These are phyloP conservation scores for Neofusicoccum umdonicola DNA, from an alignment of 2,329 filamentous ascomycete genomes.

Conservation along the genomic window DNA sequence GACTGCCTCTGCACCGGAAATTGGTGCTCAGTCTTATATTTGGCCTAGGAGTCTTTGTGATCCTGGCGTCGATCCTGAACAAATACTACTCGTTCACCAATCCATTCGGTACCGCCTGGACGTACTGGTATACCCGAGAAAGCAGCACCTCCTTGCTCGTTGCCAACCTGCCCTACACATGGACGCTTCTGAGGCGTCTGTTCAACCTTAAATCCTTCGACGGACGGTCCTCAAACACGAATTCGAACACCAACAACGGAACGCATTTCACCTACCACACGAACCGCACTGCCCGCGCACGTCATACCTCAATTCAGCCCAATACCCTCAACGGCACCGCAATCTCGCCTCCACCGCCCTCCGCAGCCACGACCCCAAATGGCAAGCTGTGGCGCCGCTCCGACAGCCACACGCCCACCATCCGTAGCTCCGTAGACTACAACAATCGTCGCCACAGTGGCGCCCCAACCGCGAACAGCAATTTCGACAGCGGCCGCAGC, in stretches of 20 bases:
- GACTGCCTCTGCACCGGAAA: conserved; percentile 43
- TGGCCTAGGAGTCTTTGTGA: conserved; percentile 43
- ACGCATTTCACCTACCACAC: conserved; percentile 7
- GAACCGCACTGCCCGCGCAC: conserved; percentile 3
- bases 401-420: conserved; percentile 1
- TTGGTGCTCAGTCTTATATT: conserved; percentile 52
- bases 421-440: neutral
- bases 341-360: neutral
- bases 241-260: neutral
- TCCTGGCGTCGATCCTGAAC: conserved; percentile 50
- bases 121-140: conserved; percentile 53
- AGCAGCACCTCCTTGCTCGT: conserved; percentile 55
- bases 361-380: neutral
- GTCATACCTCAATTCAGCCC: neutral
- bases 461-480: neutral
- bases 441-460: conserved; percentile 1
- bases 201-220: conserved; percentile 40
- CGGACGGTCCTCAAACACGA: neutral
- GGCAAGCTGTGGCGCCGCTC: neutral
- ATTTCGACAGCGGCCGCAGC: conserved; percentile 7
- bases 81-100: conserved; percentile 48
- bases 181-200: conserved; percentile 50
- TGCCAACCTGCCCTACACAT: conserved; percentile 52
- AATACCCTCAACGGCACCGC: neutral
- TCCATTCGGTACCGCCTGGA: conserved; percentile 45